phyloP scores from a whole-genome alignment of 2,329 filamentous ascomycete species.

The Magnaporthales sp. region DNA sequence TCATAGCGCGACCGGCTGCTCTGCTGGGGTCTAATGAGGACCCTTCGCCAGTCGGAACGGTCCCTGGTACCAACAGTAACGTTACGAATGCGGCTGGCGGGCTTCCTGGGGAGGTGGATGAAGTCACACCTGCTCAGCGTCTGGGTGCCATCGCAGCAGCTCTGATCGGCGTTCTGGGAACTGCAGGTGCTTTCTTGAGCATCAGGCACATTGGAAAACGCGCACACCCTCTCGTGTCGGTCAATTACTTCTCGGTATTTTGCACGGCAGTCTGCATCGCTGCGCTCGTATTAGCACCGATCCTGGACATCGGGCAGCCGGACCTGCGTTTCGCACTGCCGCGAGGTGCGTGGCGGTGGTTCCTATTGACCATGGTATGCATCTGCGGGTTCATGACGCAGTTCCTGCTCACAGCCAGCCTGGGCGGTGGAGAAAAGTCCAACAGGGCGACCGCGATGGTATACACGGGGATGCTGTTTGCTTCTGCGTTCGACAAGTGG shows the following conservation, averaged over 20 bases:
- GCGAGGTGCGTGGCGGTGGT: conserved; percentile 46
- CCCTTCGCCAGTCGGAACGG: not conserved
- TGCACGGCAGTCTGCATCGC: conserved; percentile 59
- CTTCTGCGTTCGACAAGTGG: conserved; percentile 41
- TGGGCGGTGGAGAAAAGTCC: conserved; percentile 58
- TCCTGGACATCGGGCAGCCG: conserved; percentile 36
- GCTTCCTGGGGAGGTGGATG: not conserved
- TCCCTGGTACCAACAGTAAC: too few species aligned
- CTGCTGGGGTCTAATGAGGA: conserved; percentile 14
- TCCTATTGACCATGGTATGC: conserved; percentile 58
- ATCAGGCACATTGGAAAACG: conserved; percentile 74
- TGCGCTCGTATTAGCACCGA: conserved; percentile 45
- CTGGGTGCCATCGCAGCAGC: conserved; percentile 29
- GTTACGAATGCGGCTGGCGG: not conserved
- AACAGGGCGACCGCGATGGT: conserved; percentile 50
- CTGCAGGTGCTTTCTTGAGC: conserved; percentile 63
- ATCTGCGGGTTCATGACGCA: conserved; percentile 75
- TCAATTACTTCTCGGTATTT: conserved; percentile 73
- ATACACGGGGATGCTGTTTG: conserved; percentile 50
- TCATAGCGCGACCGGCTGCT: conserved; percentile 64
- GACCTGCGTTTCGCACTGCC: conserved; percentile 34
- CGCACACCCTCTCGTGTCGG: conserved; percentile 73
- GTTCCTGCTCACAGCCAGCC: conserved; percentile 70
- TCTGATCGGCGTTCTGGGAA: conserved; percentile 69
- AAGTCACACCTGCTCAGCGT: conserved; percentile 10